Evolutionary conservation across 495 filamentous ascomycete species (phyloP), one percentile per base, ranked within the genome.

Genomic region (Recurvomyces mirabilis): DNA sequence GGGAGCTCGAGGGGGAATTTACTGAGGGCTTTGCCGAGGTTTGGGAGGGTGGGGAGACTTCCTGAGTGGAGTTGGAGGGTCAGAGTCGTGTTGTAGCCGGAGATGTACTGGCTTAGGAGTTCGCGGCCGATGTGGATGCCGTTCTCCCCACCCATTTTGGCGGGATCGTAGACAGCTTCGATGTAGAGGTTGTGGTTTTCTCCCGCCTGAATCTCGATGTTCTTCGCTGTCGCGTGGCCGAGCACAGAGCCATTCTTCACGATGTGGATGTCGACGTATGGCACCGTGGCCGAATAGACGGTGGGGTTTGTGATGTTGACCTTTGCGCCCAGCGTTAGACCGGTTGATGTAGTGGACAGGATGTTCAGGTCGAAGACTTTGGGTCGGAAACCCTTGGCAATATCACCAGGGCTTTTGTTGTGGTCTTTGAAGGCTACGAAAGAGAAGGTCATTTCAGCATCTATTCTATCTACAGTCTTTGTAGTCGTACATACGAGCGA

Each of bases 271-370:
- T 85, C 84, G 35, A 83, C 53, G 47, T 78, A 89, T 7, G 91
- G 89, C 29, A 98, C 65, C 15, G 68, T 67, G 0, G 82, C 86
- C 19, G 82, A 78, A 60, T 94, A 94, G 0, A 77, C 66, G 1
- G 87, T 93, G 3, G 91, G 91, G 56, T 98, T 98, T 1, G 82
- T 89, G 47, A 94, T 67, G 57, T 88, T 91, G 44, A 93, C 65
- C 17, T 56, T 64, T 9, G 84, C 79, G 46, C 73, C 66, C 9
- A 95, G 60, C 12, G 72, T 74, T 17, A 94, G 60, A 4, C 78
- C 82, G 13, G 77, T 72, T 30, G 70, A 63, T 3, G 78, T 77
- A 0, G 87, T 93, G 29, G 79, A 68, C 23, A 76, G 55, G 43
- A 98, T 71, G 41, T 71, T 64, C 15, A 98, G 60, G 31, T 70